These are phyloP conservation scores for Nitzschia putrida DNA, from an alignment of 108 stramenopile genomes.

Conservation along the genomic window DNA sequence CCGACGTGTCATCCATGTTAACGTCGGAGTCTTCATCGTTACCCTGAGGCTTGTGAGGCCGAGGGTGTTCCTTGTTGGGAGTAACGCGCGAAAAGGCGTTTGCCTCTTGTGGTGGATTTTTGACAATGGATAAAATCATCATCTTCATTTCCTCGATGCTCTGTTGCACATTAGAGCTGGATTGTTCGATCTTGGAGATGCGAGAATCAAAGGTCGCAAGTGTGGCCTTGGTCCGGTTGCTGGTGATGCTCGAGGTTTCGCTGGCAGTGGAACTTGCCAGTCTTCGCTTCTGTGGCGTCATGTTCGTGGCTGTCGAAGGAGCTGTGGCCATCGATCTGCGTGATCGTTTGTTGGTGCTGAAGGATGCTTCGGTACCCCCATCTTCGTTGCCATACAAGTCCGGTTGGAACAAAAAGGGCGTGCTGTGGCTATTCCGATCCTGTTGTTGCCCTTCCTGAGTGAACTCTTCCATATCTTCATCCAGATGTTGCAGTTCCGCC, in stretches of 20 bases:
- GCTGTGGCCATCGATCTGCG: not conserved
- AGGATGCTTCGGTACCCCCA: not conserved
- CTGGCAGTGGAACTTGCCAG: not conserved
- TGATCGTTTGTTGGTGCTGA: not conserved
- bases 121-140: too few species aligned
- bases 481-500: not conserved
- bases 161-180: too few species aligned
- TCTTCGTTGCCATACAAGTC: not conserved
- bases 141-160: too few species aligned
- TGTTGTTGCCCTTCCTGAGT: not conserved
- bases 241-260: not conserved
- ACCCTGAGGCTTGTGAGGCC: too few species aligned
- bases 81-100: too few species aligned
- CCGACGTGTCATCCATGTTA: too few species aligned
- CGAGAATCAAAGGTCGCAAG: not conserved
- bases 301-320: not conserved
- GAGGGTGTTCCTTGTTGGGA: too few species aligned
- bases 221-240: conserved; percentile 3
- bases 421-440: not conserved
- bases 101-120: too few species aligned
- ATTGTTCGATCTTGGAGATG: not conserved
- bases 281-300: not conserved
- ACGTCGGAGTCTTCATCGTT: too few species aligned
- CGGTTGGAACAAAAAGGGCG: not conserved
- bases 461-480: not conserved